These are phyloP conservation scores for Ordospora colligata DNA, from an alignment of 371 early-diverging fungal genomes.

Conservation along the genomic window DNA sequence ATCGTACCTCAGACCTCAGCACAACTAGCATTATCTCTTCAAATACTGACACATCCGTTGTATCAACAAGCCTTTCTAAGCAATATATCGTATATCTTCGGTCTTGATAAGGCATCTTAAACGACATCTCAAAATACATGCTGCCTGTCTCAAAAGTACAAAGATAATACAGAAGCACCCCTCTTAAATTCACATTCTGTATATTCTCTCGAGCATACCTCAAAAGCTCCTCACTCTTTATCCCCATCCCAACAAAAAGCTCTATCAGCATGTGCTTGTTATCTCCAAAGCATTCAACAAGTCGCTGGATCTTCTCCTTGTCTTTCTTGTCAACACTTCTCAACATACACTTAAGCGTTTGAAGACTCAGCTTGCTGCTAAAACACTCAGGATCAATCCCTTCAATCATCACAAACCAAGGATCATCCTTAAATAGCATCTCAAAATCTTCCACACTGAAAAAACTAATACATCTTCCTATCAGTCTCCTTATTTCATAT, in stretches of 20 bases:
- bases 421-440: slow-evolving; percentile 21
- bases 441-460: slow-evolving; percentile 10
- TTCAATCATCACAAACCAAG: neutral
- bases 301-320: neutral
- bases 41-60: neutral
- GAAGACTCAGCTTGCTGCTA: neutral
- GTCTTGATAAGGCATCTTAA: slow-evolving; percentile 20
- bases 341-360: neutral
- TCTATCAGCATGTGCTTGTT: slow-evolving; percentile 19
- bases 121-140: slow-evolving; percentile 13
- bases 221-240: neutral
- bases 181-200: slow-evolving; percentile 2
- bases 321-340: slow-evolving; percentile 7
- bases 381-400: neutral
- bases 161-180: slow-evolving; percentile 11
- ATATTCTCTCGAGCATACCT: slow-evolving; percentile 22
- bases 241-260: slow-evolving; percentile 6
- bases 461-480: slow-evolving; percentile 1
- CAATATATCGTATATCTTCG: slow-evolving; percentile 25
- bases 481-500: neutral
- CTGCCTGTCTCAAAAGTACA: slow-evolving; percentile 10
- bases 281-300: slow-evolving; percentile 9
- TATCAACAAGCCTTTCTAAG: slow-evolving; percentile 9
- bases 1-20: slow-evolving; percentile 7
- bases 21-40: slow-evolving; percentile 10